Evolutionary conservation across 2,329 filamentous ascomycete species (phyloP).

Genomic region (Trichoderma arundinaceum): DNA sequence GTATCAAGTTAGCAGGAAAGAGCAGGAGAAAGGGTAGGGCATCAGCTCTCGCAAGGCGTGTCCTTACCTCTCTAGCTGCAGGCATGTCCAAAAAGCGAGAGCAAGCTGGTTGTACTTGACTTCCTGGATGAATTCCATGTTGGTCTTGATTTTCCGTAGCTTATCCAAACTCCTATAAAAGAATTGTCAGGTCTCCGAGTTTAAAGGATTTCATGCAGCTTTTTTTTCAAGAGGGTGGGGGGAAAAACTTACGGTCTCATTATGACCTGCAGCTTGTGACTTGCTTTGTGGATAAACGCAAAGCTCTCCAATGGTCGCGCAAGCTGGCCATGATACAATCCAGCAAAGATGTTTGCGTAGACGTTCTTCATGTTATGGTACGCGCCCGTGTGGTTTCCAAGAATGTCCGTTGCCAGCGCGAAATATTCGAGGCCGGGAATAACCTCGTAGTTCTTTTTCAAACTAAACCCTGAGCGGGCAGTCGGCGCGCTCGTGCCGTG

Average conservation of each 20-base stretch:
- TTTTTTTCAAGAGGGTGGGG: not conserved
- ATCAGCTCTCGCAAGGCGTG: not conserved
- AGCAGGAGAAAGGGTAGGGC: not conserved
- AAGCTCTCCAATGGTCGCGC: conserved; percentile 87
- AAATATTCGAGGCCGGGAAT: conserved; percentile 92
- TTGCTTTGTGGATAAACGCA: conserved; percentile 62
- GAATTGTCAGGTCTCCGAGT: conserved; percentile 1
- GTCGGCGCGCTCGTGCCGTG: conserved; percentile 48
- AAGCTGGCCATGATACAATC: conserved; percentile 87
- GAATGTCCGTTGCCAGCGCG: conserved; percentile 81
- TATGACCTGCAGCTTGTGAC: conserved; percentile 69
- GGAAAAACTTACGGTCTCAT: conserved; percentile 69
- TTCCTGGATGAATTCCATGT: conserved; percentile 49
- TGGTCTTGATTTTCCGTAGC: conserved; percentile 49
- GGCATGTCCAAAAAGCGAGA: conserved; percentile 89
- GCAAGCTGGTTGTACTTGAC: conserved; percentile 65
- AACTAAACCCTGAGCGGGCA: conserved; percentile 40
- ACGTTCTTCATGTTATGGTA: conserved; percentile 82
- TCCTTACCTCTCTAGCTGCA: conserved; percentile 82
- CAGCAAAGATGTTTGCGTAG: conserved; percentile 82
- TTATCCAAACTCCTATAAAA: conserved; percentile 56
- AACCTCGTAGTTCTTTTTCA: conserved; percentile 73
- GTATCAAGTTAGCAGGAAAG: conserved; percentile 30
- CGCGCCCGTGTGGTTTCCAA: conserved; percentile 79
- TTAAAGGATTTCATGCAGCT: not conserved